Base-by-base conservation (phyloP, 1,284 basidiomycete species). In the Trichosporon ovoides region DNA sequence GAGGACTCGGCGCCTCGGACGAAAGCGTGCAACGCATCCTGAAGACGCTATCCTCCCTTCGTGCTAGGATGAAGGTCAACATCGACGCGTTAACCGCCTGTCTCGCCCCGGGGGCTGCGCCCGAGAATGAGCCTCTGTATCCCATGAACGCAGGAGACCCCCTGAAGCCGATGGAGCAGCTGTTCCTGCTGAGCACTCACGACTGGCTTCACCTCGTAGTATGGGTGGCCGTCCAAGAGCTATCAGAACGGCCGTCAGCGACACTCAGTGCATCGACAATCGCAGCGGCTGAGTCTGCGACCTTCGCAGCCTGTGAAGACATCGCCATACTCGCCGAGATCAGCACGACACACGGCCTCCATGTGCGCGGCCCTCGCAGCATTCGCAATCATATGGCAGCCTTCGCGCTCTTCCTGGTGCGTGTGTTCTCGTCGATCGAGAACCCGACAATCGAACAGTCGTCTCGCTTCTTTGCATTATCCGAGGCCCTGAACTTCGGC, bases 311-410 rank as follows among this genome's bases (percentile, higher is more conserved):
- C 10, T 59, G 58, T 19, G 58, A 59, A 34, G 58, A 52, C 24
- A 52, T 52, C 38, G 53, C 49, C 1, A 36, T 14, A 1, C 54
- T 59, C 16, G 35, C 58, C 12, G 16, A 49, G 40, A 19, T 59
- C 1, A 38, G 54, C 36, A 56, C 36, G 10, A 5, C 40, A 9
- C 58, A 59, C 36, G 14, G 24, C 9, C 40, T 56, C 10, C 58
- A 59, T 20, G 28, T 49, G 2, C 20, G 22, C 9, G 58, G 33
- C 0, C 54, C 58, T 0, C 24, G 33, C 6, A 52, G 58, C 20
- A 52, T 59, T 10, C 58, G 58, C 38, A 59, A 59, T 36, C 58
- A 59, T 54, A 53, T 59, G 50, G 58, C 54, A 1, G 58, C 58
- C 13, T 59, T 56, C 31, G 34, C 28, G 1, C 53, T 59, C 10